Conservation (phyloP, 2,329 filamentous ascomycete genomes). For the Xylariaceae sp. region DNA sequence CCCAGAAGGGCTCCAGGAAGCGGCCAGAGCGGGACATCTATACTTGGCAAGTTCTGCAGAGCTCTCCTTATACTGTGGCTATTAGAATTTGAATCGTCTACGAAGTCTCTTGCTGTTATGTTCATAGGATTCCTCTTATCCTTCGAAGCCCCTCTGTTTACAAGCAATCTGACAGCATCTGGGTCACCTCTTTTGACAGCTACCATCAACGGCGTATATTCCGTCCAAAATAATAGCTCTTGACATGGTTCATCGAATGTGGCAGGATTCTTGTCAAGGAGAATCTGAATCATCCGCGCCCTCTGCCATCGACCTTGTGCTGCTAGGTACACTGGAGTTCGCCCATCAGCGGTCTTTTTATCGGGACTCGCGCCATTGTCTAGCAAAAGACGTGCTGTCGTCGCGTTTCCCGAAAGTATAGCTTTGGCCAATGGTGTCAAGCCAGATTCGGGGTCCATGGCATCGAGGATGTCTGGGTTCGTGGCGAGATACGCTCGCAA, state of each 20-base stretch:
- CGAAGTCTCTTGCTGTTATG: conserved; percentile 13
- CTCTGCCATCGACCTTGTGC: conserved; percentile 12
- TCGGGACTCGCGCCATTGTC: conserved; percentile 16
- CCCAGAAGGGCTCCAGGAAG: too few relatives aligned
- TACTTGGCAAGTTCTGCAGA: too few relatives aligned
- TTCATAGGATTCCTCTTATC: conserved; percentile 15
- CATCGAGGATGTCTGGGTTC: conserved; percentile 7
- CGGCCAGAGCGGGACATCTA: too few relatives aligned
- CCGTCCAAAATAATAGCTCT: conserved; percentile 3
- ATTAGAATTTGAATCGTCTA: conserved; percentile 10
- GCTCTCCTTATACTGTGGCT: conserved; percentile 8
- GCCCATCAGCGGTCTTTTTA: conserved; percentile 15
- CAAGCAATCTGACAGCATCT: conserved; percentile 15
- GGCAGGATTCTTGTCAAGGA: conserved; percentile 16
- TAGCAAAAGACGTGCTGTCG: conserved; percentile 14
- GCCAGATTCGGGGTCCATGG: conserved; percentile 11
- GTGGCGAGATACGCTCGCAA: conserved; percentile 4
- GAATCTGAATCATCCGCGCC: conserved; percentile 18
- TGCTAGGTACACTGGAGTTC: conserved; percentile 19
- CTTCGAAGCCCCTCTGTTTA: conserved; percentile 17
- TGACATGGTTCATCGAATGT: conserved; percentile 15
- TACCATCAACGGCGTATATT: conserved; percentile 20
- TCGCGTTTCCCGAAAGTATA: conserved; percentile 11
- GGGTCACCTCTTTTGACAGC: conserved; percentile 15
- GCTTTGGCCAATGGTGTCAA: conserved; percentile 18